Evolutionary conservation across 2,329 filamentous ascomycete genomes (phyloP).

Genomic region (Blastomyces silverae): DNA sequence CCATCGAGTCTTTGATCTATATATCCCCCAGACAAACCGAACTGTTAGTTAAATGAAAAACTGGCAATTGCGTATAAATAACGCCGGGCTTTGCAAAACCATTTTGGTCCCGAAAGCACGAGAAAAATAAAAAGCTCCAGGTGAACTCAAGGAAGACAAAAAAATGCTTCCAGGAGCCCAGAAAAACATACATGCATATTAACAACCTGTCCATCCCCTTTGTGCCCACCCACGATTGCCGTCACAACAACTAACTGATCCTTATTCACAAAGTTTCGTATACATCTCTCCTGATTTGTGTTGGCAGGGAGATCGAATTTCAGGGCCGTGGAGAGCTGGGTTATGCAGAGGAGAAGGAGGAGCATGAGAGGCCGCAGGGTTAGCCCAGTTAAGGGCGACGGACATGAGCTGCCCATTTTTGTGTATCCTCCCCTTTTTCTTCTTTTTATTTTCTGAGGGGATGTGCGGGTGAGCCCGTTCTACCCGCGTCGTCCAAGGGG

Average conservation of each 20-base stretch:
- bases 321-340: slow-evolving; percentile 54
- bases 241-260: slow-evolving; percentile 95
- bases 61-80: not conserved
- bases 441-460: not conserved
- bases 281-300: slow-evolving; percentile 71
- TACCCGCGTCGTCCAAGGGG: not conserved
- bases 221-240: slow-evolving; percentile 73
- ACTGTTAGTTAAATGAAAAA: slow-evolving; percentile 5
- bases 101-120: not conserved
- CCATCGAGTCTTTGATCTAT: slow-evolving; percentile 88
- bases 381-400: slow-evolving; percentile 15
- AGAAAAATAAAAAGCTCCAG: not conserved
- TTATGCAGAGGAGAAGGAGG: slow-evolving; percentile 31
- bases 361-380: slow-evolving; percentile 22
- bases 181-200: slow-evolving; percentile 75
- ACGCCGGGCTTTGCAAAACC: not conserved
- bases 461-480: not conserved
- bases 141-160: not conserved
- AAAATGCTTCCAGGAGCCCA: not conserved
- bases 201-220: slow-evolving; percentile 84
- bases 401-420: slow-evolving; percentile 28
- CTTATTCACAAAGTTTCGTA: slow-evolving; percentile 88
- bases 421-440: slow-evolving; percentile 13
- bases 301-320: slow-evolving; percentile 85
- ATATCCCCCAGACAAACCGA: slow-evolving; percentile 13